Conservation (phyloP, 257 asterid genomes). For the Solanum virginianum region DNA sequence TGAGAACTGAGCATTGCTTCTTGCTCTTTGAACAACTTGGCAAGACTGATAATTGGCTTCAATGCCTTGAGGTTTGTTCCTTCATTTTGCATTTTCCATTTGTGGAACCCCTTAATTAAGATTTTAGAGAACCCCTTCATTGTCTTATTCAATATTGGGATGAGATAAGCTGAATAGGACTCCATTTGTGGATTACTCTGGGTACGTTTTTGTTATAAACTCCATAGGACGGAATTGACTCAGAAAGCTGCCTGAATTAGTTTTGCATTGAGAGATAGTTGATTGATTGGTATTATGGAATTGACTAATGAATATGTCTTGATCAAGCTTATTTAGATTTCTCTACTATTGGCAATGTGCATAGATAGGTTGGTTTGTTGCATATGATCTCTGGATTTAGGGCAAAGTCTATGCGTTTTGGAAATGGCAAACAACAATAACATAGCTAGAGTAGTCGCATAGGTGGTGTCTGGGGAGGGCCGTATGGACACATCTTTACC, state of each 20-base stretch:
- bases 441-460: neutral
- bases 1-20: slow-evolving; percentile 84
- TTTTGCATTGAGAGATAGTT: neutral
- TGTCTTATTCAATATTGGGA: neutral
- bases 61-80: slow-evolving; percentile 73
- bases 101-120: neutral
- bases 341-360: neutral
- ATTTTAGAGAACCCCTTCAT: neutral
- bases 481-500: neutral
- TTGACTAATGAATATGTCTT: neutral
- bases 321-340: neutral
- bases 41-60: slow-evolving; percentile 67
- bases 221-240: neutral
- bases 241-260: neutral
- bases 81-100: neutral
- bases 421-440: neutral
- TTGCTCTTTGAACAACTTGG: slow-evolving; percentile 90
- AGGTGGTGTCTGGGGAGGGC: neutral
- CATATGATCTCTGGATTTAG: neutral
- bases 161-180: neutral
- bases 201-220: neutral
- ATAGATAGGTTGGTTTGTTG: neutral
- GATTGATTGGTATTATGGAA: neutral
- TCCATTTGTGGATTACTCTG: neutral
- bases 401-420: neutral